These are phyloP conservation scores for Geosiphon pyriformis DNA, from an alignment of 192 early-diverging fungal genomes.

Conservation along the genomic window DNA sequence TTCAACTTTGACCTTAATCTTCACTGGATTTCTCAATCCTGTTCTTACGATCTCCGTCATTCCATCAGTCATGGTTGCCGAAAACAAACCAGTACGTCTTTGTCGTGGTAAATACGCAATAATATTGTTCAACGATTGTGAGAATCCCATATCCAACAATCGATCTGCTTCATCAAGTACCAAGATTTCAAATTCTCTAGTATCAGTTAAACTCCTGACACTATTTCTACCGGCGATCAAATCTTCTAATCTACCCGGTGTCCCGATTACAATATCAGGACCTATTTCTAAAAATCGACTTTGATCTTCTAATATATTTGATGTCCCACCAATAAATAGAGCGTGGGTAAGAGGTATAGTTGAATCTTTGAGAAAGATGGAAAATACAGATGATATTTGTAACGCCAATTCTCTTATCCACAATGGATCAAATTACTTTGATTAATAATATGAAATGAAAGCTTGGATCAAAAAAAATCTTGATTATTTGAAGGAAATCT, in stretches of 20 bases:
- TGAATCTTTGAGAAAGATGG: constrained; percentile 50
- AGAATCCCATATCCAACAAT: constrained; percentile 92
- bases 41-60: constrained; percentile 75
- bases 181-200: constrained; percentile 78
- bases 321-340: constrained; percentile 71
- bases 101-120: constrained; percentile 83
- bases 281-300: constrained; percentile 52
- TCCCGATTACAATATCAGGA: constrained; percentile 84
- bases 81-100: constrained; percentile 92
- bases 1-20: constrained; percentile 85
- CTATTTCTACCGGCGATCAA: constrained; percentile 46
- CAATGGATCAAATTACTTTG: not conserved
- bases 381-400: constrained; percentile 76
- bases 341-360: constrained; percentile 36
- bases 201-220: constrained; percentile 48
- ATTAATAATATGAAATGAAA: not conserved
- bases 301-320: constrained; percentile 57
- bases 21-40: constrained; percentile 88
- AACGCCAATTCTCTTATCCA: constrained; percentile 70
- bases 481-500: not conserved
- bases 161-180: constrained; percentile 95
- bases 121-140: constrained; percentile 71
- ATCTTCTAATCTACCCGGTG: constrained; percentile 86
- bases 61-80: constrained; percentile 94
- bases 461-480: not conserved